These are phyloP conservation scores for Cocos nucifera DNA, from an alignment of 176 grass and related monocot genomes.

Conservation along the genomic window DNA sequence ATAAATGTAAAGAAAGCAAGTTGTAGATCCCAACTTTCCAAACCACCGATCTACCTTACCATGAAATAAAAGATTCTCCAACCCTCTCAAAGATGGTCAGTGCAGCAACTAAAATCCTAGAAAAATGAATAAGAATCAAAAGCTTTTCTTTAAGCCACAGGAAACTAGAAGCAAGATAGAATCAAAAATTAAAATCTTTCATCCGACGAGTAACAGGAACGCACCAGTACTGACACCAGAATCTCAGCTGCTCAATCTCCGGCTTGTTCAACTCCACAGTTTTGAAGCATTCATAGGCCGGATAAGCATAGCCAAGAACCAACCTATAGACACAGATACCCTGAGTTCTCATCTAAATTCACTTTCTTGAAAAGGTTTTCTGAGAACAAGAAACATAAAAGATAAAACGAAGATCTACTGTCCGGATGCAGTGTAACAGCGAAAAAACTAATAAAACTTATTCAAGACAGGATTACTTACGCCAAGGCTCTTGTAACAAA, in stretches of 20 bases:
- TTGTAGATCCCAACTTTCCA: too few relatives aligned
- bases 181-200: background rate
- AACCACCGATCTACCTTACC: constrained; percentile 34
- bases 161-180: background rate
- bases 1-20: background rate
- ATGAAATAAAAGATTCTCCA: constrained; percentile 86
- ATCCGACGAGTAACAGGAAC: constrained; percentile 1
- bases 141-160: background rate
- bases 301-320: constrained; percentile 89
- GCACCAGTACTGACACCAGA: constrained; percentile 99
- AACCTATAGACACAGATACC: constrained; percentile 32
- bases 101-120: constrained; percentile 85
- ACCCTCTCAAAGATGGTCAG: constrained; percentile 91
- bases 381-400: too few relatives aligned
- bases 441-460: too few relatives aligned
- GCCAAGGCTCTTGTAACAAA: too few relatives aligned
- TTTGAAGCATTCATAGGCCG: constrained; percentile 99
- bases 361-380: too few relatives aligned
- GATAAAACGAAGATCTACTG: too few relatives aligned
- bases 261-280: constrained; percentile 98
- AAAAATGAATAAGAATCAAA: constrained; percentile 19
- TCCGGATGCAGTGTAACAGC: too few relatives aligned
- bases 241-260: constrained; percentile 89
- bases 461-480: too few relatives aligned
- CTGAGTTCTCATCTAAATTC: too few relatives aligned